phyloP scores from a whole-genome alignment of 148 eudicot genomes.

The Nepenthes mirabilis region DNA sequence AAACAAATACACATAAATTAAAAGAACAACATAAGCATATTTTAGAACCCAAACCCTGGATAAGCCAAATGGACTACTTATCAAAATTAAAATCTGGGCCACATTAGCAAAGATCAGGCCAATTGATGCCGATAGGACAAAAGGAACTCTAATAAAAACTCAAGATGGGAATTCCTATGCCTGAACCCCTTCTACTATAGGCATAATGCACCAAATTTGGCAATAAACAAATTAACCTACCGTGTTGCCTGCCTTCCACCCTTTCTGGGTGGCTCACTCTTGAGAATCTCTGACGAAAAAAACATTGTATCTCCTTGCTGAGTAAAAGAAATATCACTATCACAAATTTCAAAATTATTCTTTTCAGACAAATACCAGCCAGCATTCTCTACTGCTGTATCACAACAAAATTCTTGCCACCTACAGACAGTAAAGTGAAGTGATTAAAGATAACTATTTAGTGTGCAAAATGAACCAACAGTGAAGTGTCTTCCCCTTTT shows the following conservation, averaged over 20 bases:
- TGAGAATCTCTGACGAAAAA: slow-evolving; percentile 19
- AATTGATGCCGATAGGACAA: too few species aligned
- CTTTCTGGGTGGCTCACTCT: slow-evolving; percentile 16
- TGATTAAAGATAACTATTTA: neutral
- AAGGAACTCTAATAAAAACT: too few species aligned
- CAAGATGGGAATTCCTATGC: too few species aligned
- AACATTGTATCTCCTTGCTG: slow-evolving; percentile 8
- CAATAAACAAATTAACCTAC: slow-evolving; percentile 14
- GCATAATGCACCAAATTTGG: too few species aligned
- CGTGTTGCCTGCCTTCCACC: slow-evolving; percentile 15
- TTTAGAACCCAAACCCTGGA: too few species aligned
- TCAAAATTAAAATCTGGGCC: too few species aligned
- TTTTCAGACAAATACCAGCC: slow-evolving; percentile 43
- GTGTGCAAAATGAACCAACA: neutral
- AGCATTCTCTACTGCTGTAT: slow-evolving; percentile 70
- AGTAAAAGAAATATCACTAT: slow-evolving; percentile 11
- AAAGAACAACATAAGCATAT: neutral
- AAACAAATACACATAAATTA: neutral
- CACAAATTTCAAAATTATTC: slow-evolving; percentile 7
- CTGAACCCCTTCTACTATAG: too few species aligned
- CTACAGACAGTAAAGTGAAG: slow-evolving; percentile 21
- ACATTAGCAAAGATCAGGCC: too few species aligned
- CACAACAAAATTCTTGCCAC: slow-evolving; percentile 79
- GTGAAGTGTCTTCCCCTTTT: too few species aligned
- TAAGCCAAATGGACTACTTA: too few species aligned